Evolutionary conservation across 2,329 filamentous ascomycete genomes (phyloP).

Genomic region (Erysiphe pulchra): DNA sequence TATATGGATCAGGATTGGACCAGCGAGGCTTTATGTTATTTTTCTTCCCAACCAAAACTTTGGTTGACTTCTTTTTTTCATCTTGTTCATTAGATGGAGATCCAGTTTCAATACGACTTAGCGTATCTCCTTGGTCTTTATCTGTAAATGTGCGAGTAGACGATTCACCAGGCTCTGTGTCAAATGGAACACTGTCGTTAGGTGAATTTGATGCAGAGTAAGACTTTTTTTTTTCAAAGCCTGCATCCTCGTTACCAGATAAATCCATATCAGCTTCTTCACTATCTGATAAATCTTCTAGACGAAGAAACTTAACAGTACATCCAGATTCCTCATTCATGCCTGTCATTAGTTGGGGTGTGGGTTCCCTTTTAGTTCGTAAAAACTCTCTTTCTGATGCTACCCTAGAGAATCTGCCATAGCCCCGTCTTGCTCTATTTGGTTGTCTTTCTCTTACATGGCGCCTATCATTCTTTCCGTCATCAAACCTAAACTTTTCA

Average conservation of each 20-base stretch:
- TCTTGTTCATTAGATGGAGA: background rate
- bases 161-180: background rate
- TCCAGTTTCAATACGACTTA: background rate
- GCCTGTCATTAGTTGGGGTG: conserved; percentile 13
- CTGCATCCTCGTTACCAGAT: conserved; percentile 18
- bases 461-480: background rate
- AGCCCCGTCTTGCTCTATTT: conserved; percentile 7
- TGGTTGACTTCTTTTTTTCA: conserved; percentile 17
- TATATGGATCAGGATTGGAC: conserved; percentile 94
- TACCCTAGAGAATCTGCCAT: conserved; percentile 7
- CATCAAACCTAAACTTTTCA: background rate
- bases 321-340: conserved; percentile 11
- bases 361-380: conserved; percentile 13
- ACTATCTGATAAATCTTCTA: conserved; percentile 35
- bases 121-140: background rate
- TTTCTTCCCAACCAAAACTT: conserved; percentile 15
- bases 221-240: conserved; percentile 10
- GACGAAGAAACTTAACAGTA: conserved; percentile 23
- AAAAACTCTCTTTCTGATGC: conserved; percentile 14
- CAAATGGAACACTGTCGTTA: background rate
- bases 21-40: conserved; percentile 39
- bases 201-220: background rate
- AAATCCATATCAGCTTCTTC: conserved; percentile 37
- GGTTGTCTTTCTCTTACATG: conserved; percentile 1
- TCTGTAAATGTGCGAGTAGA: background rate